Evolutionary conservation across 257 asterid genomes (phyloP).

Genomic region (Solanum phureja): DNA sequence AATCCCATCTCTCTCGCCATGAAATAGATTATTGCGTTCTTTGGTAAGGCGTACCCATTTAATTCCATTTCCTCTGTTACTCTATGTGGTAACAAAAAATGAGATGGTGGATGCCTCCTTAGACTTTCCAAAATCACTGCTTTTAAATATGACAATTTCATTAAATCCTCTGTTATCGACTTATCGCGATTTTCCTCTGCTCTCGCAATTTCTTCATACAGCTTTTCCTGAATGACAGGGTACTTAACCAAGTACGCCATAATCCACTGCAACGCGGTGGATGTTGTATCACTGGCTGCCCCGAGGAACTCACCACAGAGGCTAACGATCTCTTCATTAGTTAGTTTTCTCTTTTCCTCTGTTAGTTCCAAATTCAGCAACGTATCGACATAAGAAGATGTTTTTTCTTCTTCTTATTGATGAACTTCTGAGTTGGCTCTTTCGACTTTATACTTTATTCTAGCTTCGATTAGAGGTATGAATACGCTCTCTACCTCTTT

Average conservation of each 20-base stretch:
- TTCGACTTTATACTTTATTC: not conserved
- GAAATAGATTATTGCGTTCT: not conserved
- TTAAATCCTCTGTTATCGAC: not conserved
- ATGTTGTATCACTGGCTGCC: slow-evolving; percentile 4
- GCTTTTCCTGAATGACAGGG: slow-evolving; percentile 4
- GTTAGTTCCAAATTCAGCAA: slow-evolving; percentile 8
- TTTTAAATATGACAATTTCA: slow-evolving; percentile 13
- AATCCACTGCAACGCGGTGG: slow-evolving; percentile 13
- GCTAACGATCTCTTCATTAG: slow-evolving; percentile 2
- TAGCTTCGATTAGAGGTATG: slow-evolving; percentile 1
- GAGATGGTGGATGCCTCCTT: slow-evolving; percentile 17
- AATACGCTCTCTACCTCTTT: not conserved
- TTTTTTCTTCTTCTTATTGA: not conserved
- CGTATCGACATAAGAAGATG: slow-evolving; percentile 6
- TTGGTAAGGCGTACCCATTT: slow-evolving; percentile 5
- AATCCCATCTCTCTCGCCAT: slow-evolving; percentile 12
- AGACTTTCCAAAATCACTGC: slow-evolving; percentile 10
- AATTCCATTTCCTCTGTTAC: slow-evolving; percentile 11
- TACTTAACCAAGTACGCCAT: slow-evolving; percentile 22
- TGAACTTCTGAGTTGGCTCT: not conserved
- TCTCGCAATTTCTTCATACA: not conserved
- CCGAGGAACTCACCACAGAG: slow-evolving; percentile 10
- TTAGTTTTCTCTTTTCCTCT: slow-evolving; percentile 2
- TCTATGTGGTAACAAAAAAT: slow-evolving; percentile 11
- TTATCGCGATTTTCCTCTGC: not conserved